Evolutionary conservation across 1,284 basidiomycete genomes (phyloP).

Genomic region (Irpex rosettiformis): DNA sequence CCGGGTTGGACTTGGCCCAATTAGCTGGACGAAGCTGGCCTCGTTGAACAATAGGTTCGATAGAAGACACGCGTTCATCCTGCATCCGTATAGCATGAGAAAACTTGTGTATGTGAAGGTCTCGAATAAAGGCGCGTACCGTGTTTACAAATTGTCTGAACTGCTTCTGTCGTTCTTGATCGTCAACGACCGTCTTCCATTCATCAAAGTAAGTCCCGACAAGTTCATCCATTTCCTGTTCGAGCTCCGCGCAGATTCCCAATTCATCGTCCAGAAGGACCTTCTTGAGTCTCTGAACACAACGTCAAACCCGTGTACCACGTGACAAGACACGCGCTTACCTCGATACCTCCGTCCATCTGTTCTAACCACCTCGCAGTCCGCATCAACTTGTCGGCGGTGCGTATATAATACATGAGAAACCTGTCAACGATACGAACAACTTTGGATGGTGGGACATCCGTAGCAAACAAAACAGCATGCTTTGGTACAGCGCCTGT

Average conservation of each 20-base stretch:
- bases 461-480: constrained; percentile 46
- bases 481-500: constrained; percentile 54
- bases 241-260: constrained; percentile 71
- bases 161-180: constrained; percentile 48
- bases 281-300: constrained; percentile 50
- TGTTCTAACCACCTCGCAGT: constrained; percentile 78
- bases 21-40: constrained; percentile 67
- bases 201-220: constrained; percentile 70
- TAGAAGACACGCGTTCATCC: constrained; percentile 45
- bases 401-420: constrained; percentile 71
- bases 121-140: constrained; percentile 21
- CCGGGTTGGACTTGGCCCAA: constrained; percentile 59
- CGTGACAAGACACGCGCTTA: constrained; percentile 20
- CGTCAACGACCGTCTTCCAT: constrained; percentile 65
- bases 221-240: constrained; percentile 66
- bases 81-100: constrained; percentile 14
- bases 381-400: constrained; percentile 65
- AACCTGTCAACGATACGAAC: constrained; percentile 68
- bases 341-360: constrained; percentile 69
- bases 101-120: background rate
- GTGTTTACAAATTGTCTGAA: constrained; percentile 75
- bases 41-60: constrained; percentile 59
- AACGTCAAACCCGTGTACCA: background rate
- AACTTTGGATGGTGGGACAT: constrained; percentile 62
- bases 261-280: constrained; percentile 76